Base-by-base conservation (phyloP, 495 filamentous ascomycete species). In the Articulospora tetracladia region DNA sequence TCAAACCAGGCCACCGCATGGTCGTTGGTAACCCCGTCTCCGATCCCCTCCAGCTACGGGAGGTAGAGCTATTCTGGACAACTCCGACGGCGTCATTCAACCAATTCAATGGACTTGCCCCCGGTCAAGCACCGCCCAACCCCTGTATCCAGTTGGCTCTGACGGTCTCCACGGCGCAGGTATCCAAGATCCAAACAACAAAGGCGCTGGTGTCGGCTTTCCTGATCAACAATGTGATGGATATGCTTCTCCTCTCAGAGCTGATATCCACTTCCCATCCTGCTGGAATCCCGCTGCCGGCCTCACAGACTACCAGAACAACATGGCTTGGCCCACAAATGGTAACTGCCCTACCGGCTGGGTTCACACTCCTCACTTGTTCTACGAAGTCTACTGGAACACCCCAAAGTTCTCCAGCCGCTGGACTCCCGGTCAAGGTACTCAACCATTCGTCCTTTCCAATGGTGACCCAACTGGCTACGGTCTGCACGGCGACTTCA, bases 191-290 rank as follows among this genome's bases (percentile, higher is more conserved):
- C 74, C 79, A 10, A 70, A 75, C 61, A 83, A 85, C 65, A 55
- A 77, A 58, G 66, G 66, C 23, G 57, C 63, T 27, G 66, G 66
- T 51, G 60, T 62, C 32, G 72, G 70, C 0, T 77, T 88, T 41
- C 84, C 83, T 19, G 77, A 77, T 59, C 67, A 71, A 51, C 82
- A 85, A 53, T 90, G 88, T 62, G 78, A 86, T 66, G 84, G 81
- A 11, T 69, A 64, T 59, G 66, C 66, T 53, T 69, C 66, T 28
- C 66, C 66, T 44, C 65, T 97, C 48, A 85, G 92, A 28, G 73
- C 92, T 39, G 91, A 97, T 69, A 70, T 97, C 54, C 86, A 91
- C 82, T 97, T 97, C 76, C 92, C 92, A 11, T 91, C 88, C 0
- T 97, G 92, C 82, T 96, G 91, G 89, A 88, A 96, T 68, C 60